A percentile compares a stretch with the other conserved stretches of the same genome.
Evolutionary conservation across 2,329 filamentous ascomycete species (phyloP).

Genomic region (Parafenestella ontariensis): DNA sequence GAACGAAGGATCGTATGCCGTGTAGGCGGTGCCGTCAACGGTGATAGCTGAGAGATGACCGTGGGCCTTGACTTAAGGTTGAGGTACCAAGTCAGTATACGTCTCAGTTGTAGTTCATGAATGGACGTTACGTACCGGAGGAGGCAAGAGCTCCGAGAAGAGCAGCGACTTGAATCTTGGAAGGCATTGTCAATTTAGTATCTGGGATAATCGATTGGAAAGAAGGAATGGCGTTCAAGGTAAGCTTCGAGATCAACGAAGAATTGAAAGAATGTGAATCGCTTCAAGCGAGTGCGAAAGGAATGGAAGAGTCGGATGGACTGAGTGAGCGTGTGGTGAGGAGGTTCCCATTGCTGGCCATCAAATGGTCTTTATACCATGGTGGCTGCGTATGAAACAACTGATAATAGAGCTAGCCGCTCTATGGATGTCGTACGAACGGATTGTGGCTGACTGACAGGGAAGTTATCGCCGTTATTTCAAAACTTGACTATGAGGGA

Average conservation of each 20-base stretch:
- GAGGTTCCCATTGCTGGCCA: slow-evolving; percentile 3
- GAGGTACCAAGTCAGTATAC: too few relatives aligned
- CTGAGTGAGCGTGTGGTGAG: slow-evolving; percentile 30
- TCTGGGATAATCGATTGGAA: slow-evolving; percentile 5
- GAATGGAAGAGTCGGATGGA: slow-evolving; percentile 33
- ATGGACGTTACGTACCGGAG: too few relatives aligned
- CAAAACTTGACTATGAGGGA: background rate
- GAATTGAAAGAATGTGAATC: slow-evolving; percentile 27
- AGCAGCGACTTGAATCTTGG: slow-evolving; percentile 39
- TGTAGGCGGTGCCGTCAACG: slow-evolving; percentile 56
- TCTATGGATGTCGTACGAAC: background rate
- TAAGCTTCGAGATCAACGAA: too few relatives aligned
- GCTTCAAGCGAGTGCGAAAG: slow-evolving; percentile 37
- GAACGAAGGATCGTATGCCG: slow-evolving; percentile 51
- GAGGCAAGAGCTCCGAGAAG: slow-evolving; percentile 44
- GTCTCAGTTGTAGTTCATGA: too few relatives aligned
- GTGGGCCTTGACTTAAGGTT: slow-evolving; percentile 56
- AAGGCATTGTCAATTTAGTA: slow-evolving; percentile 35
- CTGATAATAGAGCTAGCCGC: background rate
- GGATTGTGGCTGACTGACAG: background rate
- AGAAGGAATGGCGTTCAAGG: slow-evolving; percentile 20
- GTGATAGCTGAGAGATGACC: slow-evolving; percentile 53
- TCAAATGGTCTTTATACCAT: slow-evolving; percentile 6
- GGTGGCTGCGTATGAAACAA: background rate
- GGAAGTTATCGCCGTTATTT: background rate